Percentiles rank a stretch among this genome's conserved stretches.
Conservation (phyloP, 192 early-diverging fungal genomes). For the Rhizophagus prolifer region DNA sequence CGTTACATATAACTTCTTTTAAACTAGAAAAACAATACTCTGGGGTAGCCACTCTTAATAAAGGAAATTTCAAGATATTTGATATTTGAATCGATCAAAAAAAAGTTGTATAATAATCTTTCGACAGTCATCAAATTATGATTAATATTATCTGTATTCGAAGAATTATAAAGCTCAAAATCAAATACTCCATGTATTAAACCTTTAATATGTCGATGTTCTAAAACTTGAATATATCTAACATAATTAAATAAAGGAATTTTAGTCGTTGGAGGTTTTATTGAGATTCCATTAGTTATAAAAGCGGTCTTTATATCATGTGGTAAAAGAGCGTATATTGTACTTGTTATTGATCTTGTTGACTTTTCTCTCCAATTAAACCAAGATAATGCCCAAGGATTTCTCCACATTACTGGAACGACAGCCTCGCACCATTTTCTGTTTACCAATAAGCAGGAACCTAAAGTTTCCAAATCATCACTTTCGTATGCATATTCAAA, state of each 20-base stretch:
- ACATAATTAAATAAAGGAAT: background rate
- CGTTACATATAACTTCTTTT: background rate
- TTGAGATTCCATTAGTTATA: background rate
- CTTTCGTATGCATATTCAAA: background rate
- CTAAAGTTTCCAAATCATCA: background rate
- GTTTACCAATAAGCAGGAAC: conserved; percentile 4
- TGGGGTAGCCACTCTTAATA: background rate
- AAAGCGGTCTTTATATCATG: background rate
- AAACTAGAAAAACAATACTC: background rate
- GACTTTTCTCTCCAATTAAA: background rate
- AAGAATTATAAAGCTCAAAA: background rate
- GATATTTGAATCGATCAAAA: background rate
- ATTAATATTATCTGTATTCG: background rate
- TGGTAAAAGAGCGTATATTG: background rate
- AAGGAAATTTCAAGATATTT: background rate
- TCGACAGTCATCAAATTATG: background rate
- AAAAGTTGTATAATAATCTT: background rate
- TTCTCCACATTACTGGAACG: conserved; percentile 4
- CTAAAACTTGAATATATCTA: background rate
- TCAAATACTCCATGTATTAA: background rate
- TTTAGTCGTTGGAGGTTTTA: background rate
- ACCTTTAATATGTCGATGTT: background rate
- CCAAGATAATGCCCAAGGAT: background rate
- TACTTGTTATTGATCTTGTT: background rate
- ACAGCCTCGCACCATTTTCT: background rate